Evolutionary conservation across 2,329 filamentous ascomycete genomes (phyloP).

Genomic region (Coniochaeta sp.): DNA sequence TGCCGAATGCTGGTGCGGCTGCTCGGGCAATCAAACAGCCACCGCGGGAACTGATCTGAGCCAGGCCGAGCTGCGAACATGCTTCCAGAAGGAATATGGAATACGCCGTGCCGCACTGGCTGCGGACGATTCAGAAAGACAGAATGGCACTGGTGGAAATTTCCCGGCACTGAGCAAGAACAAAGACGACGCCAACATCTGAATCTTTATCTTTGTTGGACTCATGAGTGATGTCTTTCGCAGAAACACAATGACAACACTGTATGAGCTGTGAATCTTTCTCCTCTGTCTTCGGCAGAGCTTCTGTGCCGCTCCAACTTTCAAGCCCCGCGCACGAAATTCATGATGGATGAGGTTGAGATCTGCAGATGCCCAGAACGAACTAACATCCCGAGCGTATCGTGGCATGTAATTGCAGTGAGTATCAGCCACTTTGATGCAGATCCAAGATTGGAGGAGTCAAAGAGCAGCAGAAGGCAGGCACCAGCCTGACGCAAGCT

Average conservation of each 20-base stretch:
- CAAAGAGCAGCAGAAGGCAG: neutral
- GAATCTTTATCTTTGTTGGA: neutral
- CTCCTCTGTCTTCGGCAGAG: neutral
- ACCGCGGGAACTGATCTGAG: slow-evolving; percentile 3
- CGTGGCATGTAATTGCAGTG: neutral
- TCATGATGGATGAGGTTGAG: neutral
- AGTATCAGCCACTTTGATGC: neutral
- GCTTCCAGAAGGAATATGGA: slow-evolving; percentile 17
- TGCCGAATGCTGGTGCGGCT: slow-evolving; percentile 13
- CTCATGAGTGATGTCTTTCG: neutral
- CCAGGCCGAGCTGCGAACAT: slow-evolving; percentile 13
- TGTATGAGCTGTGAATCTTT: neutral
- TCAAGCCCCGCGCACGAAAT: neutral
- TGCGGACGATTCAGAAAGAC: neutral
- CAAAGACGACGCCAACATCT: neutral
- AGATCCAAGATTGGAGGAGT: neutral
- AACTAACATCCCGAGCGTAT: neutral
- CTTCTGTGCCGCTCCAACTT: neutral
- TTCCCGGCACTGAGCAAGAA: neutral
- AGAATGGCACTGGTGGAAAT: neutral
- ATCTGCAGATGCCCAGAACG: neutral
- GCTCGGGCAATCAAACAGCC: slow-evolving; percentile 21
- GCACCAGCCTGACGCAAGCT: neutral
- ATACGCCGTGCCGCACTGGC: slow-evolving; percentile 3
- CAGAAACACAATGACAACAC: neutral